phyloP scores from a whole-genome alignment of 257 asterid species.

The Fraxinus anomala region DNA sequence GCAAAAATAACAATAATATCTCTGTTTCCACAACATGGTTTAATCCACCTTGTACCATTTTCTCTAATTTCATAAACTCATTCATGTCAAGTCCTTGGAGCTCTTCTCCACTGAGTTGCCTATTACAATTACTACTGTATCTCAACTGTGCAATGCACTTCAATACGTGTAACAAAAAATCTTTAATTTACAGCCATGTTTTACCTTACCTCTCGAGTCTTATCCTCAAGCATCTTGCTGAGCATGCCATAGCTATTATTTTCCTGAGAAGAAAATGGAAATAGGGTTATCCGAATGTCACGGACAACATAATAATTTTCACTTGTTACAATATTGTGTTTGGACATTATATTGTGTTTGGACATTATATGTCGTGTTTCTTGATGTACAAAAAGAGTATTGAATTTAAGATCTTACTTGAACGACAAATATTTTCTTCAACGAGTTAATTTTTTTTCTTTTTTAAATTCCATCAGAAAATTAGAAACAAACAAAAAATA shows the following conservation, averaged over 20 bases:
- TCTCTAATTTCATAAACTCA: constrained; percentile 55
- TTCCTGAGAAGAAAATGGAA: constrained; percentile 26
- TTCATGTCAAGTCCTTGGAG: constrained; percentile 35
- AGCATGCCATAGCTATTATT: constrained; percentile 36
- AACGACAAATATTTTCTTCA: too few relatives aligned
- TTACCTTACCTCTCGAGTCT: constrained; percentile 65
- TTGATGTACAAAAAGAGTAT: too few relatives aligned
- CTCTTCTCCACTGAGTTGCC: constrained; percentile 77
- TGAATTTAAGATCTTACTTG: too few relatives aligned
- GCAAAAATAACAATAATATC: constrained; percentile 27
- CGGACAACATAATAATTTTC: too few relatives aligned
- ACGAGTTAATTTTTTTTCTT: too few relatives aligned
- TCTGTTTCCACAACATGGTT: constrained; percentile 51
- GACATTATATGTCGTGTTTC: too few relatives aligned
- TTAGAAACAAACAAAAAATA: too few relatives aligned
- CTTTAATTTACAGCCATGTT: not conserved
- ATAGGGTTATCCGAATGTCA: not conserved
- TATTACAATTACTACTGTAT: constrained; percentile 5
- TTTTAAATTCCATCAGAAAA: too few relatives aligned
- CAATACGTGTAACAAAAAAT: not conserved
- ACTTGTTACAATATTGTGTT: too few relatives aligned
- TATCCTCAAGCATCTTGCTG: constrained; percentile 42
- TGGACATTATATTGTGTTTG: too few relatives aligned
- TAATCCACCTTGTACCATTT: constrained; percentile 44
- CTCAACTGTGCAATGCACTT: not conserved